Evolutionary conservation across 2,329 filamentous ascomycete species (phyloP), one percentile per base, ranked within the genome.

Genomic region (Cladosporium cucumerinum): DNA sequence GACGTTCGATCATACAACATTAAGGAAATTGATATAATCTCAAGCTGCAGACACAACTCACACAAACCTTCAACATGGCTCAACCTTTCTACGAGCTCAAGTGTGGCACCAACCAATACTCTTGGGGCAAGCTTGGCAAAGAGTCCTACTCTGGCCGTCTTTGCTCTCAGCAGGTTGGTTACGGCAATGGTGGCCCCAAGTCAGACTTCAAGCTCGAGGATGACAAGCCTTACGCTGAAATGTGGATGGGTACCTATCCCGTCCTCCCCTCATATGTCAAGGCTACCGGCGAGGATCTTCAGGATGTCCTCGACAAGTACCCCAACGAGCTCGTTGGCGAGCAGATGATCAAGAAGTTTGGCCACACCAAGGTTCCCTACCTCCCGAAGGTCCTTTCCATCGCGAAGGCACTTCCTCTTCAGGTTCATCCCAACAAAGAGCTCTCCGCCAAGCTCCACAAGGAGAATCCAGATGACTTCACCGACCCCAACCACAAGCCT

Each of bases 181-280:
- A 73, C 71, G 70, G 71, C 48, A 71, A 70, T 54, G 67, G 74
- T 49, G 70, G 72, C 1, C 70, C 72, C 25, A 68, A 73, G 14
- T 84, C 81, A 6, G 80, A 82, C 39, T 89, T 89, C 78, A 81
- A 84, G 66, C 83, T 92, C 57, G 82, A 92, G 25, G 84, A 90
- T 63, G 80, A 82, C 65, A 82, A 86, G 69, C 77, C 80, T 7
- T 93, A 93, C 72, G 83, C 86, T 1, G 86, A 89, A 73, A 84
- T 85, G 79, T 92, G 89, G 89, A 89, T 92, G 80, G 89, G 89
- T 4, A 91, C 90, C 52, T 92, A 93, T 72, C 89, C 89, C 0
- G 86, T 86, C 46, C 84, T 89, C 28, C 89, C 89, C 0, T 89
- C 87, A 1, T 85, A 86, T 62, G 80, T 90, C 1, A 78, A 89